Evolutionary conservation across 2,329 filamentous ascomycete genomes (phyloP), one percentile per base, ranked within the genome.

Genomic region (Sordariomycetes sp.): DNA sequence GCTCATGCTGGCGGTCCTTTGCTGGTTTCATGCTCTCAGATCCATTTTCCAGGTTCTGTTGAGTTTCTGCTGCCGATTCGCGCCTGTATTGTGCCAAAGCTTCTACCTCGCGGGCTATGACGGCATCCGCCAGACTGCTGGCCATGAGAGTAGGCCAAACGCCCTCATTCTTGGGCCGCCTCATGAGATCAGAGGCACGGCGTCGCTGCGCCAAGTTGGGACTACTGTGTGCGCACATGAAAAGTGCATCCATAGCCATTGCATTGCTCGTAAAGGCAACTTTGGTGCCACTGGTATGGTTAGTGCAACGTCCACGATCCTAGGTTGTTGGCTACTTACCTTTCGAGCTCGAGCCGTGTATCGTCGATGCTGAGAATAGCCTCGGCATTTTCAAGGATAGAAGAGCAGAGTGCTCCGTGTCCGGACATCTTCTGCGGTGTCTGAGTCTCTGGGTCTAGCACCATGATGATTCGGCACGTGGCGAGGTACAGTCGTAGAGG

Each of bases 161-260:
- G 2, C 32, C 26, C 16, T 38, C 32, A 2, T 30, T 20, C 17
- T 25, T 17, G 10, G 36, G 32, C n/a, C 21, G 17, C 27, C 38
- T 31, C 25, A 44, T 32, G 7, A 42, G 30, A 9, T 20, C 24
- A 10, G 39, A 20, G 10, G 40, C 42, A 5, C 30, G 31, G 17
- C 30, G 23, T 14, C 42, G 39, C 11, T 30, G 24, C 4, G 14
- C 25, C 8, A 39, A 24, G 23, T 30, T 20, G 18, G 24, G 15
- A 9, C 36, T 40, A 18, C 20, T 25, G 21, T 39, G 30, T 1
- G 37, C 42, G n/a, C 41, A 37, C 14, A 32, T 25, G 12, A 33
- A 27, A 4, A 44, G 20, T 8, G 31, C 8, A 33, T 33, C 31
- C n/a, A 33, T n/a, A 11, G 21, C 18, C 21, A 21, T 33, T 7